These are phyloP conservation scores for Rhytidhysteron rufulum DNA, from an alignment of 2,329 filamentous ascomycete genomes.

Conservation along the genomic window DNA sequence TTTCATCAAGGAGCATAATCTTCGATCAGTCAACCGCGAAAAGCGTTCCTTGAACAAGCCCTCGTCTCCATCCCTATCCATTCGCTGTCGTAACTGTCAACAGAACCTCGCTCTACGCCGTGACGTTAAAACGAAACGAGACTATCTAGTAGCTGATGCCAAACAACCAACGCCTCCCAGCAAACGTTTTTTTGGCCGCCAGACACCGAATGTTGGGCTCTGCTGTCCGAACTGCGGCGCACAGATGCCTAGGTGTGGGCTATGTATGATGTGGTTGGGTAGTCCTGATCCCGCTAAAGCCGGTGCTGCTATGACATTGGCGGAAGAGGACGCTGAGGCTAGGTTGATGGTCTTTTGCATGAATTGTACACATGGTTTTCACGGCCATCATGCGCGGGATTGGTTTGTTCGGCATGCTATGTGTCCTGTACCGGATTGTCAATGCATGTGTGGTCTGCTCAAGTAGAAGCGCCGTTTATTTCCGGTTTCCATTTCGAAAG, in stretches of 20 bases:
- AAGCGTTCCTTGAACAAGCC: slow-evolving; percentile 62
- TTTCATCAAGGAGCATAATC: slow-evolving; percentile 74
- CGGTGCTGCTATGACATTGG: slow-evolving; percentile 30
- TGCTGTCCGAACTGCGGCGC: slow-evolving; percentile 60
- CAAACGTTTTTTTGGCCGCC: slow-evolving; percentile 15
- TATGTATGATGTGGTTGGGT: slow-evolving; percentile 61
- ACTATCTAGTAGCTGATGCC: slow-evolving; percentile 19
- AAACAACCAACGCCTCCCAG: slow-evolving; percentile 4
- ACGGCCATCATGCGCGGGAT: slow-evolving; percentile 58
- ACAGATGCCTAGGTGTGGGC: slow-evolving; percentile 59
- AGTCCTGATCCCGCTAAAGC: slow-evolving; percentile 51
- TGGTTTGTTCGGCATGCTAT: slow-evolving; percentile 57
- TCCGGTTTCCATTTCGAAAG: too few relatives aligned
- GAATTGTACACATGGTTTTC: slow-evolving; percentile 61
- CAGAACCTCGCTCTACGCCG: slow-evolving; percentile 47
- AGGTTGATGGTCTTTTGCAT: slow-evolving; percentile 59
- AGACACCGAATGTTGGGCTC: slow-evolving; percentile 40
- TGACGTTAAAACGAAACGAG: slow-evolving; percentile 16
- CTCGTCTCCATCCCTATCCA: slow-evolving; percentile 62
- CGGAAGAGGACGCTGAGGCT: slow-evolving; percentile 47
- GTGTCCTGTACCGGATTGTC: slow-evolving; percentile 55
- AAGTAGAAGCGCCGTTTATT: slow-evolving; percentile 17
- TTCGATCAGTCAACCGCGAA: slow-evolving; percentile 60
- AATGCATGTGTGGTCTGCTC: slow-evolving; percentile 49
- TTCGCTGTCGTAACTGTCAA: slow-evolving; percentile 73